Conservation (phyloP, 2,329 filamentous ascomycete genomes). For the Lasiodiplodia citricola region DNA sequence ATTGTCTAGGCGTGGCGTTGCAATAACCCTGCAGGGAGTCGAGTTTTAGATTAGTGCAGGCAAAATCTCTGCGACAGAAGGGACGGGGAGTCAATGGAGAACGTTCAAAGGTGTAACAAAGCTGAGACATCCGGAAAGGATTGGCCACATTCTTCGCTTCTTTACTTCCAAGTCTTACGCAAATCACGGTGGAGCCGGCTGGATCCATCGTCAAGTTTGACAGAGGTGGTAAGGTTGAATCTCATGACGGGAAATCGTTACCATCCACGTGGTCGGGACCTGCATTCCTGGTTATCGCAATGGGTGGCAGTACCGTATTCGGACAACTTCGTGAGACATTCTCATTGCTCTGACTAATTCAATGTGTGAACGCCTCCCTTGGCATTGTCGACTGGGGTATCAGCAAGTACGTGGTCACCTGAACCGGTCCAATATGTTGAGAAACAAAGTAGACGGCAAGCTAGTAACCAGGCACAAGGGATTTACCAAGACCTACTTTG, state of each 20-base stretch:
- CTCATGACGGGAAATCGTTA: neutral
- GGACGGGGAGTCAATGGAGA: slow-evolving; percentile 33
- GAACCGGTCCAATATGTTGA: neutral
- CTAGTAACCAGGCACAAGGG: too few species aligned
- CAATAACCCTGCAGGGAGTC: slow-evolving; percentile 38
- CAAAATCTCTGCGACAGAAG: slow-evolving; percentile 32
- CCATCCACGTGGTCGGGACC: neutral
- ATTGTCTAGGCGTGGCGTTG: slow-evolving; percentile 36
- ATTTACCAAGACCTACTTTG: neutral
- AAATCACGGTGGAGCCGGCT: neutral
- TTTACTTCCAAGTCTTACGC: neutral
- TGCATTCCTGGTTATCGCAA: neutral
- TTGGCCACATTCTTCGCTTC: neutral
- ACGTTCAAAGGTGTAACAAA: slow-evolving; percentile 35
- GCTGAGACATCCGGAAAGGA: slow-evolving; percentile 34
- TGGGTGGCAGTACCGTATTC: neutral
- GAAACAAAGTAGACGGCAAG: too few species aligned
- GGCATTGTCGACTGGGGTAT: neutral
- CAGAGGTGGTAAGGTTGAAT: neutral
- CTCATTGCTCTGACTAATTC: neutral
- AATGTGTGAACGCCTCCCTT: neutral
- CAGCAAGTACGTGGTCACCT: neutral
- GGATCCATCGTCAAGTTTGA: neutral
- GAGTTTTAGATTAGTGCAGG: slow-evolving; percentile 34
- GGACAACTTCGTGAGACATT: neutral